Base-by-base conservation (phyloP, 1,139 yeast species). In the Torulaspora pretoriensis region DNA sequence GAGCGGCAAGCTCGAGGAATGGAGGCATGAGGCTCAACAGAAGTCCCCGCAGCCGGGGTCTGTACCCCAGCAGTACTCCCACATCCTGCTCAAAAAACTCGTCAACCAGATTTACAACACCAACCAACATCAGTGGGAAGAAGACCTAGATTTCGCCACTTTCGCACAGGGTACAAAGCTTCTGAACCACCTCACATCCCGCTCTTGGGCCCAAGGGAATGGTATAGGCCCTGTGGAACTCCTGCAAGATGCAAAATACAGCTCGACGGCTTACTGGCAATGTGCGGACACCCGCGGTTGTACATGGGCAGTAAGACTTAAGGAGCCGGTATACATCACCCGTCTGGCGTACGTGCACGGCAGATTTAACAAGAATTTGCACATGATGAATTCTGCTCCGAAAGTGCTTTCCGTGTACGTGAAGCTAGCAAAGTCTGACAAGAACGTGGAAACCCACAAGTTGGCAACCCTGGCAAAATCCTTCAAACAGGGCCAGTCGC, bases 381-480 rank as follows among this genome's bases (percentile, higher is more conserved):
- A 63, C 26, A 47, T 66, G 23, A 56, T 68, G 57, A 61, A 65
- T 17, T 67, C 72, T 2, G 67, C 70, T 8, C 73, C 73, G 2
- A 61, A 55, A 35, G 40, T 35, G 1, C 52, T 67, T 0, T 57
- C 68, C 2, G 41, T 69, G 0, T 69, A 56, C 42, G 62, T 68
- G 8, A 54, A 58, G 36, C 48, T 63, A 19, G 45, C 51, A 4
- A 43, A 48, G 22, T 36, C 44, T 27, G 42, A 35, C 16, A 48
- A 44, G 16, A 38, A 40, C 23, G 46, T 38, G 17, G 46, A 42
- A 14, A 29, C 43, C 19, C 44, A 34, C 10, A 43, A 34, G 10
- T 42, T 50, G 24, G 29, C 32, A n/a, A 35, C 43, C 25, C 39
- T 47, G 7, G 55, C 59, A 2, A 36, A 38, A 9, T 37, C 43